Base-by-base conservation (phyloP, 192 early-diverging fungal species). In the Umbelopsis ramanniana region DNA sequence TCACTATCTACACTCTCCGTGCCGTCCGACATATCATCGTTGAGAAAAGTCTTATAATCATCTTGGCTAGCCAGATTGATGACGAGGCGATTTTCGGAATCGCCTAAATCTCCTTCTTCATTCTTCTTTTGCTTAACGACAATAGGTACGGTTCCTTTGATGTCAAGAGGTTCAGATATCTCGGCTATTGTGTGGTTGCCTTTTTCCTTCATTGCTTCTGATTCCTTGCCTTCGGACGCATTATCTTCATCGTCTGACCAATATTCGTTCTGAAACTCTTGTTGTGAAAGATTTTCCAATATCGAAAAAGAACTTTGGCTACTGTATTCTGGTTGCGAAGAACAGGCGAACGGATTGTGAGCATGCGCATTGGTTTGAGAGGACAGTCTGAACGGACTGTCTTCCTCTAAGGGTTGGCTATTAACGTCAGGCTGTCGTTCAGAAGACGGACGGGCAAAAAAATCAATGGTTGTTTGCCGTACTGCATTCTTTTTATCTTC, bases 401-500 rank as follows among this genome's bases (percentile, higher is more conserved):
- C 57, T 35, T 63, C 57, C 17, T 63, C 57, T 5, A 19, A 10
- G 17, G 57, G 19, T 35, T 63, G 57, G 5, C 57, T 63, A 35
- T 2, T 37, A 3, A 1, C 57, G 23, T 63, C 15, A 26, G 0
- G 24, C 35, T 63, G 33, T 3, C 33, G 19, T 7, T 35, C 6
- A 15, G 26, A 22, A 8, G 57, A 63, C 5, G 57, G 57, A 2
- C 57, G 57, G 3, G 57, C 57, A 33, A 63, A 63, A 17, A 63
- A 37, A 37, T 63, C 57, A 6, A 63, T 63, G 26, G 26, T 63
- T 1, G 57, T 63, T n/a, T 63, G 57, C 17, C 57, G 57, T 7
- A 63, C 57, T 37, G 57, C 57, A 17, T 63, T 63, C 57, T 63
- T 63, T 63, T 63, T 63, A 63, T 63, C 57, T 17, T 63, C 29